Conservation (phyloP, 1,284 basidiomycete species). For the Coniophora puteana region DNA sequence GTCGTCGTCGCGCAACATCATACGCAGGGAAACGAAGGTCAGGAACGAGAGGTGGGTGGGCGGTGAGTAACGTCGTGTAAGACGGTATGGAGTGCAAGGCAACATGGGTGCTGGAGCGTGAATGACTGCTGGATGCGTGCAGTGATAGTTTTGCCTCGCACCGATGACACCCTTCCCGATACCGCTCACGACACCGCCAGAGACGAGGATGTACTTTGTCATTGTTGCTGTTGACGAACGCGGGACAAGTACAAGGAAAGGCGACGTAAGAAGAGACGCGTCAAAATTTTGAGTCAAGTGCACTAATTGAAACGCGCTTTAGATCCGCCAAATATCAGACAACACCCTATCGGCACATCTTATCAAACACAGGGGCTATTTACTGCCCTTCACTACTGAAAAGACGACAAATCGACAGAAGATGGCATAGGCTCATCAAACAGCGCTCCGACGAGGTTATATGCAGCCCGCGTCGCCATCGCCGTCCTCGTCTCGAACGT, state of each 20-base stretch:
- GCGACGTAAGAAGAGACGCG: no score
- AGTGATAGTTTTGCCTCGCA: slow-evolving; percentile 52
- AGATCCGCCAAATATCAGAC: no score
- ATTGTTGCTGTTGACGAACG: slow-evolving; percentile 31
- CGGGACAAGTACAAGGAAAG: slow-evolving; percentile 10
- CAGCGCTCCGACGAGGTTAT: slow-evolving; percentile 60
- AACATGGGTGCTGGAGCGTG: slow-evolving; percentile 6
- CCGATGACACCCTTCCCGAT: slow-evolving; percentile 95
- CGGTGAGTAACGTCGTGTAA: no score
- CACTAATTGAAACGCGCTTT: slow-evolving; percentile 7
- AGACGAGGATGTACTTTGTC: slow-evolving; percentile 91
- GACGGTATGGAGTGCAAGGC: slow-evolving; percentile 8
- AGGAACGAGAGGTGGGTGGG: slow-evolving; percentile 10
- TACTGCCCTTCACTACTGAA: no score
- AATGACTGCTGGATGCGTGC: no score
- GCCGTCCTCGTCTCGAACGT: slow-evolving; percentile 80
- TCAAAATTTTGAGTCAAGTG: slow-evolving; percentile 6
- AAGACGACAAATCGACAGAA: slow-evolving; percentile 35
- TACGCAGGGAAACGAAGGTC: slow-evolving; percentile 22
- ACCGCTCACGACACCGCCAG: slow-evolving; percentile 90
- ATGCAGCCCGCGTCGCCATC: slow-evolving; percentile 76
- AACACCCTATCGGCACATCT: slow-evolving; percentile 8
- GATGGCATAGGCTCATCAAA: slow-evolving; percentile 52
- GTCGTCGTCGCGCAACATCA: slow-evolving; percentile 10
- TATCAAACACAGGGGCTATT: background rate